Evolutionary conservation across 1,284 basidiomycete genomes (phyloP).

Genomic region (Sanghuangporus sanghuang): DNA sequence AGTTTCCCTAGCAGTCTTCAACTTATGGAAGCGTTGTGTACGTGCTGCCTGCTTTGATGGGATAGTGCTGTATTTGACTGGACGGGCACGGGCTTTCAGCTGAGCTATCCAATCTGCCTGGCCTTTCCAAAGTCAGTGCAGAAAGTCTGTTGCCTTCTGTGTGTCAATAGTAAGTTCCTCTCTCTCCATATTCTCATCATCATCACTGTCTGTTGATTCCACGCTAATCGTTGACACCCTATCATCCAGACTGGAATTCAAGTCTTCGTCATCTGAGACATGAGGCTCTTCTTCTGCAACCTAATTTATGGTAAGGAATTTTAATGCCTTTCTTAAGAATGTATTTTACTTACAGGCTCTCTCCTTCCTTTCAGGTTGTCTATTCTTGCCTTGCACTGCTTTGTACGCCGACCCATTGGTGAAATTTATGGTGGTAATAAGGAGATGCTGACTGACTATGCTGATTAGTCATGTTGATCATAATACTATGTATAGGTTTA

Average conservation of each 20-base stretch:
- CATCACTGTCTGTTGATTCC: neutral
- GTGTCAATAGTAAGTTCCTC: neutral
- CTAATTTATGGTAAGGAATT: too few species aligned
- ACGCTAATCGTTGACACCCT: neutral
- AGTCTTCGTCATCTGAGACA: too few species aligned
- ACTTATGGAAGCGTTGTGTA: neutral
- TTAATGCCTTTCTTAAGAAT: too few species aligned
- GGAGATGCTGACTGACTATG: neutral
- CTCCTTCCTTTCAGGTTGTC: neutral
- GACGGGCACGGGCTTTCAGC: neutral
- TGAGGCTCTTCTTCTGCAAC: too few species aligned
- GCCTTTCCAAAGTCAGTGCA: neutral
- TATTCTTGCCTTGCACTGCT: neutral
- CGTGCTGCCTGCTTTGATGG: neutral
- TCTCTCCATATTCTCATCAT: neutral
- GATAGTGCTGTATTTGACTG: neutral
- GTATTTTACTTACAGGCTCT: neutral
- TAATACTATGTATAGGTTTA: neutral
- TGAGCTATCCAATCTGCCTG: neutral
- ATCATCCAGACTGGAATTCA: too few species aligned
- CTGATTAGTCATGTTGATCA: neutral
- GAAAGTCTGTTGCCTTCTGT: neutral
- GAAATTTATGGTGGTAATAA: too few species aligned
- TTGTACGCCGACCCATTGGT: neutral
- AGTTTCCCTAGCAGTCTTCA: neutral